phyloP scores from a whole-genome alignment of 2,329 filamentous ascomycete genomes.

The Claviceps sorghi region DNA sequence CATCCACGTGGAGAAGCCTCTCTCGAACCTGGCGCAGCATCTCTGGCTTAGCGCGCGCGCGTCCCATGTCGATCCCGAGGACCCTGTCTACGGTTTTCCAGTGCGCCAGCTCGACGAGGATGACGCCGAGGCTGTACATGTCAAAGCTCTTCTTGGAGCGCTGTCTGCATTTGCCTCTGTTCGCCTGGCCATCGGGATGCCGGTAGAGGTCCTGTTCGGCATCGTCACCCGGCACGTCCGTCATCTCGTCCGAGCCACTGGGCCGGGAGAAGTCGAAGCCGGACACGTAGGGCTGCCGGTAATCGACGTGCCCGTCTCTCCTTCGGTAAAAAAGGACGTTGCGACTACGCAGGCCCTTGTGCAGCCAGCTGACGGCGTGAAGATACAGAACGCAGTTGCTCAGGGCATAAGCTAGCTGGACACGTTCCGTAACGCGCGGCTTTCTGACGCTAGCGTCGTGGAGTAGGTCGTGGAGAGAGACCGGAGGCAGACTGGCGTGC shows the following conservation, averaged over 20 bases:
- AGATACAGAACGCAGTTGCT: conserved; percentile 39
- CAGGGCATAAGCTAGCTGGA: conserved; percentile 35
- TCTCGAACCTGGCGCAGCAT: conserved; percentile 22
- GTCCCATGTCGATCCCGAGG: conserved; percentile 23
- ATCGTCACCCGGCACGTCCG: conserved; percentile 31
- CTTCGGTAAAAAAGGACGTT: conserved; percentile 37
- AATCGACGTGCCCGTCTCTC: conserved; percentile 19
- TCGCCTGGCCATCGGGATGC: conserved; percentile 29
- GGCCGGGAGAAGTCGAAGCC: conserved; percentile 42
- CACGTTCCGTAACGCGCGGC: conserved; percentile 36
- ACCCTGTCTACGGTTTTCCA: conserved; percentile 33
- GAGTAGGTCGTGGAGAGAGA: conserved; percentile 34
- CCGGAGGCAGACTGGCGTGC: conserved; percentile 23
- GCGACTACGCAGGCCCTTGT: conserved; percentile 40
- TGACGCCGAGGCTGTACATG: conserved; percentile 36
- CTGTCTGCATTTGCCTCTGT: conserved; percentile 16
- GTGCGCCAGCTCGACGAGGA: conserved; percentile 39
- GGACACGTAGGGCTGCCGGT: conserved; percentile 28
- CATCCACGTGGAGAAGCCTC: conserved; percentile 16
- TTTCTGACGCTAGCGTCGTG: conserved; percentile 18
- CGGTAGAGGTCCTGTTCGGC: conserved; percentile 34
- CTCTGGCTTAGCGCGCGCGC: conserved; percentile 21
- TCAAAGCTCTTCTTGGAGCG: conserved; percentile 36
- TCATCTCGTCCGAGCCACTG: conserved; percentile 33
- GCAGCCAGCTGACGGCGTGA: conserved; percentile 41